Conservation (phyloP, 2,329 filamentous ascomycete genomes). For the Thelonectria olida region DNA sequence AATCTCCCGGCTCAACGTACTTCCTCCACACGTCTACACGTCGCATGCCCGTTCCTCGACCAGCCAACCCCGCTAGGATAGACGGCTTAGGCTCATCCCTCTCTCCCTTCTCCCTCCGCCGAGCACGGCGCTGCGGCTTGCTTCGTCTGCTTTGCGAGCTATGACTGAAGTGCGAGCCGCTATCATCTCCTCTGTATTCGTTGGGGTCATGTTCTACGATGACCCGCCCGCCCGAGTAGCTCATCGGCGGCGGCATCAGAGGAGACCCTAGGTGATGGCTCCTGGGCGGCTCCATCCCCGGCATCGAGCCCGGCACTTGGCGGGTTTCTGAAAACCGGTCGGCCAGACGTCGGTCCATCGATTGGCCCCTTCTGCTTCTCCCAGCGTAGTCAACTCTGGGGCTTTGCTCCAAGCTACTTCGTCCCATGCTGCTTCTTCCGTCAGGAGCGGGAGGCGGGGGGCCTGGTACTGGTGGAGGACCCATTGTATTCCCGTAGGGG, state of each 20-base stretch:
- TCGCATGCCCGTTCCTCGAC: constrained; percentile 55
- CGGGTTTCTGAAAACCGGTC: constrained; percentile 59
- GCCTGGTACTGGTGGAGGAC: constrained; percentile 33
- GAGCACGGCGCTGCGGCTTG: constrained; percentile 41
- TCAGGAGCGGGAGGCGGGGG: constrained; percentile 33
- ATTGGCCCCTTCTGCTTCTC: constrained; percentile 53
- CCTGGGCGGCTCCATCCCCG: constrained; percentile 30
- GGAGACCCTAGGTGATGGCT: constrained; percentile 29
- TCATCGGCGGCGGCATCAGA: constrained; percentile 46
- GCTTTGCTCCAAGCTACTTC: constrained; percentile 36
- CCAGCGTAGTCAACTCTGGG: constrained; percentile 53
- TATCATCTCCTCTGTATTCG: constrained; percentile 43
- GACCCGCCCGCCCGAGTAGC: constrained; percentile 43
- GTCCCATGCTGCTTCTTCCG: constrained; percentile 35
- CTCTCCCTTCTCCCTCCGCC: constrained; percentile 30
- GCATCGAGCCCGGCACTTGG: constrained; percentile 32
- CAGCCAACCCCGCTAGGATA: constrained; percentile 58
- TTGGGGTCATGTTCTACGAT: constrained; percentile 39
- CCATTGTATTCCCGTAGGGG: constrained; percentile 56
- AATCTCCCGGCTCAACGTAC: constrained; percentile 56
- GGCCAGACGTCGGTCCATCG: constrained; percentile 60
- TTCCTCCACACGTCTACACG: constrained; percentile 60
- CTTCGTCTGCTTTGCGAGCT: constrained; percentile 34
- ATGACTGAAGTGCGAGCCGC: constrained; percentile 41
- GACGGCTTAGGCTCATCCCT: constrained; percentile 47